A percentile compares a stretch with the other conserved stretches of the same genome.
Conservation (phyloP, 2,329 filamentous ascomycete species). For the Monilinia fructicola region DNA sequence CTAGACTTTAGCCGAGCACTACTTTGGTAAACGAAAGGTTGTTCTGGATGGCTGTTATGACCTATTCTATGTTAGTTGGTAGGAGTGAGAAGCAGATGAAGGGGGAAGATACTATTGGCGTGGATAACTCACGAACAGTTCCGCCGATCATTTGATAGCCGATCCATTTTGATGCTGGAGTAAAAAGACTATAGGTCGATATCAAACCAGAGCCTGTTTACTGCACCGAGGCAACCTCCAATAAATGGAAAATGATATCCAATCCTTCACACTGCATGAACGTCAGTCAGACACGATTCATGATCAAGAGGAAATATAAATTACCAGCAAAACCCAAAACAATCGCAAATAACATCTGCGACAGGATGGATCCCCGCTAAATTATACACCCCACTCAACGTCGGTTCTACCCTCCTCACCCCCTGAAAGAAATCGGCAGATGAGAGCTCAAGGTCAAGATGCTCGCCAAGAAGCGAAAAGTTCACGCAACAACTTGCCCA, state of each 20-base stretch:
- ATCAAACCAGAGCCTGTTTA: conserved; percentile 43
- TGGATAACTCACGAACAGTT: conserved; percentile 30
- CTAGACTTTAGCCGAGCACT: not conserved
- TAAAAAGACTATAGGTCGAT: conserved; percentile 35
- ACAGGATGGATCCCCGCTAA: conserved; percentile 44
- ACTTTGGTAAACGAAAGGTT: not conserved
- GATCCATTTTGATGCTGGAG: conserved; percentile 29
- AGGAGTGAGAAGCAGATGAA: not conserved
- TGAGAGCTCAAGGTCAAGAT: conserved; percentile 23
- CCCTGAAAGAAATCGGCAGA: conserved; percentile 46
- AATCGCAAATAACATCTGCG: conserved; percentile 21
- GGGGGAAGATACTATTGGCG: conserved; percentile 30
- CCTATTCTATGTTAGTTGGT: not conserved
- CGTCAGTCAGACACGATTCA: not conserved
- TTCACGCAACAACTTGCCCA: conserved; percentile 24
- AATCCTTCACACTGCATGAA: conserved; percentile 18
- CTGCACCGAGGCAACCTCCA: conserved; percentile 37
- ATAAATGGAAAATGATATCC: conserved; percentile 42
- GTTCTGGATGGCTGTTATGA: conserved; percentile 2
- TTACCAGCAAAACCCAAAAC: conserved; percentile 20
- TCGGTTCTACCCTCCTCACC: conserved; percentile 42
- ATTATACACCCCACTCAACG: conserved; percentile 42
- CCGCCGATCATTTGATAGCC: conserved; percentile 35
- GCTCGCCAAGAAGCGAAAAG: conserved; percentile 21
- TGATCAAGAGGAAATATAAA: not conserved